phyloP scores from a whole-genome alignment of 2,329 filamentous ascomycete genomes.

The Claviceps arundinis region DNA sequence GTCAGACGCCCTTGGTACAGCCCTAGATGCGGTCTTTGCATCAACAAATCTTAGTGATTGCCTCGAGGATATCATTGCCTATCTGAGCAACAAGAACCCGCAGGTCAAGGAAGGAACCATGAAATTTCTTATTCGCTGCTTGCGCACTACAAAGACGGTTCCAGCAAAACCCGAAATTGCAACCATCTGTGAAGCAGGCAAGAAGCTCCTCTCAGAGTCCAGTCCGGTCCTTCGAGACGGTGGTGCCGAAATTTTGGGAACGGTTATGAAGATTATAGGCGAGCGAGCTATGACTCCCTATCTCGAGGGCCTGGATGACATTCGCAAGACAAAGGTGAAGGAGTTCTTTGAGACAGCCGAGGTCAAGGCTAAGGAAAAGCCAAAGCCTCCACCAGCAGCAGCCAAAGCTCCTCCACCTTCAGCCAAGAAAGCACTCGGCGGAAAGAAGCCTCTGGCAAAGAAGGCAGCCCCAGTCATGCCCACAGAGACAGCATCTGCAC shows the following conservation, averaged over 20 bases:
- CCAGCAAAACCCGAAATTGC: conserved; percentile 75
- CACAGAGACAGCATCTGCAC: conserved; percentile 37
- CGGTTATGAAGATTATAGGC: conserved; percentile 96
- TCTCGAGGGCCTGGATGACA: conserved; percentile 86
- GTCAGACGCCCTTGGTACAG: conserved; percentile 73
- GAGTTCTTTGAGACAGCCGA: conserved; percentile 63
- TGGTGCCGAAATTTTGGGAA: conserved; percentile 84
- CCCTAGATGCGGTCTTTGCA: conserved; percentile 57
- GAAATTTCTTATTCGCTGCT: conserved; percentile 79
- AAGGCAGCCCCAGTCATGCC: conserved; percentile 31
- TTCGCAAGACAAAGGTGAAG: conserved; percentile 89
- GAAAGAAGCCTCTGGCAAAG: conserved; percentile 29
- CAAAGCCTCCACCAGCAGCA: conserved; percentile 61
- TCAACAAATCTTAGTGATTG: conserved; percentile 68
- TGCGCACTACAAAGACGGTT: conserved; percentile 71
- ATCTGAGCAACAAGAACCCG: conserved; percentile 86
- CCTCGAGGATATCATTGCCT: conserved; percentile 79
- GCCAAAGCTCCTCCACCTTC: conserved; percentile 34
- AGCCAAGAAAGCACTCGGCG: conserved; percentile 33
- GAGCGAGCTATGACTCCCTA: conserved; percentile 91
- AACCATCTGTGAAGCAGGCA: conserved; percentile 73
- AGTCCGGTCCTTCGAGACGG: conserved; percentile 75
- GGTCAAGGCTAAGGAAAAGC: conserved; percentile 49
- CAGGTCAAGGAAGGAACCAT: conserved; percentile 94
- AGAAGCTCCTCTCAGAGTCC: conserved; percentile 82